Conservation (phyloP, 108 stramenopile genomes). For the Nitzschia putrida region DNA sequence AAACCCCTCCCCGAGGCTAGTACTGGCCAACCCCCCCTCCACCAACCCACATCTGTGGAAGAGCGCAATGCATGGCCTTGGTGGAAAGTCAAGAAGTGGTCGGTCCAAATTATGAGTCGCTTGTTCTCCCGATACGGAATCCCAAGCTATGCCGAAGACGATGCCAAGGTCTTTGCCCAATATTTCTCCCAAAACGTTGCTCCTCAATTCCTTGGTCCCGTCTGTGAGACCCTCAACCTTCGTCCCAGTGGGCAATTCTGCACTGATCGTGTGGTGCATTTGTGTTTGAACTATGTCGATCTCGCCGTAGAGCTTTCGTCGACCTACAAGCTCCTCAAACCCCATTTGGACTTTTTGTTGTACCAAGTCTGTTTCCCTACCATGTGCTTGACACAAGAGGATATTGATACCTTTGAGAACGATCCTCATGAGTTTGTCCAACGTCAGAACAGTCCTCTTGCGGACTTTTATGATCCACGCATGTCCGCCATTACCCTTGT, state of each 20-base stretch:
- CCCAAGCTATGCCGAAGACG: conserved; percentile 87
- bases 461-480: conserved; percentile 93
- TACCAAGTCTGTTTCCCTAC: conserved; percentile 96
- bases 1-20: conserved; percentile 81
- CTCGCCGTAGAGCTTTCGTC: conserved; percentile 88
- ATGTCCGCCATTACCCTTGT: conserved; percentile 93
- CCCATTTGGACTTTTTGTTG: conserved; percentile 95
- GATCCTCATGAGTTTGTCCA: conserved; percentile 97
- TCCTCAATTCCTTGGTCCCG: conserved; percentile 80
- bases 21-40: conserved; percentile 58
- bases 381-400: conserved; percentile 85
- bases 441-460: conserved; percentile 89
- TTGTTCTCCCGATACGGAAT: conserved; percentile 95
- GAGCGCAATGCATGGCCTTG: conserved; percentile 93
- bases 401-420: conserved; percentile 90
- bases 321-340: conserved; percentile 96
- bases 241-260: conserved; percentile 88
- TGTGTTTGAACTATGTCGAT: conserved; percentile 91
- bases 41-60: conserved; percentile 81
- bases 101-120: conserved; percentile 90
- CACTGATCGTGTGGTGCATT: conserved; percentile 93
- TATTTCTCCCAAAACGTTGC: conserved; percentile 89
- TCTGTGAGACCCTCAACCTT: conserved; percentile 89
- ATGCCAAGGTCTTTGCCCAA: conserved; percentile 86
- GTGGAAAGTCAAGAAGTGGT: conserved; percentile 99